phyloP scores from a whole-genome alignment of 2,329 filamentous ascomycete species.

The Epichloe coenophiala region DNA sequence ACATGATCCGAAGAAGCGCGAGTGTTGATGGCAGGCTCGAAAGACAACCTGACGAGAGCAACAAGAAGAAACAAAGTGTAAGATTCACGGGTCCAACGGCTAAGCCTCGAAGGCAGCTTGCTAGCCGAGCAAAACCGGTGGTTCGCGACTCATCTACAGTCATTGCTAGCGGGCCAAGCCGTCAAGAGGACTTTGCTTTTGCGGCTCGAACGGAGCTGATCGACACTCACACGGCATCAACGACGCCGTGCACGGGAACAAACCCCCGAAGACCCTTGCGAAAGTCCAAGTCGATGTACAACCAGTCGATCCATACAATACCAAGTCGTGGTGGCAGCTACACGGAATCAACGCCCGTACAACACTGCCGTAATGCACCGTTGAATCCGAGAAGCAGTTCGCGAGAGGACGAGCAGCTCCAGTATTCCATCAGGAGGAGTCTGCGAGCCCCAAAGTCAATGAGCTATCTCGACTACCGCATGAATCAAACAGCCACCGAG shows the following conservation, averaged over 20 bases:
- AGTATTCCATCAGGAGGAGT: not conserved
- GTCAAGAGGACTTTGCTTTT: not conserved
- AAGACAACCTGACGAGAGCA: constrained; percentile 7
- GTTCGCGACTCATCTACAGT: not conserved
- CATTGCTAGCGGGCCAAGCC: not conserved
- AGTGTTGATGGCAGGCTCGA: constrained; percentile 9
- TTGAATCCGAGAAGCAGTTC: constrained; percentile 3
- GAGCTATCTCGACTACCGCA: constrained; percentile 29
- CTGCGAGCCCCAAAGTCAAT: constrained; percentile 40
- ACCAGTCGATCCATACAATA: constrained; percentile 15
- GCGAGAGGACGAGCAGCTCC: constrained; percentile 17
- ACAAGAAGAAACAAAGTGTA: constrained; percentile 34
- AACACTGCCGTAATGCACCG: constrained; percentile 4
- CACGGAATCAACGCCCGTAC: constrained; percentile 3
- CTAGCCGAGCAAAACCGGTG: constrained; percentile 14
- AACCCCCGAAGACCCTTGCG: constrained; percentile 37
- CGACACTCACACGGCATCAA: not conserved
- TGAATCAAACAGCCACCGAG: not conserved
- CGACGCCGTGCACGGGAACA: constrained; percentile 18
- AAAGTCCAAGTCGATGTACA: constrained; percentile 42
- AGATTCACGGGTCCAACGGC: constrained; percentile 32
- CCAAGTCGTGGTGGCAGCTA: constrained; percentile 1
- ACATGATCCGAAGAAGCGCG: constrained; percentile 9
- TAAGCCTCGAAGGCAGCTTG: constrained; percentile 15
- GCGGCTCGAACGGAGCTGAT: not conserved